Evolutionary conservation across 805 yeast species (phyloP), one percentile per base, ranked within the genome.

Genomic region (Danielia oregonensis): DNA sequence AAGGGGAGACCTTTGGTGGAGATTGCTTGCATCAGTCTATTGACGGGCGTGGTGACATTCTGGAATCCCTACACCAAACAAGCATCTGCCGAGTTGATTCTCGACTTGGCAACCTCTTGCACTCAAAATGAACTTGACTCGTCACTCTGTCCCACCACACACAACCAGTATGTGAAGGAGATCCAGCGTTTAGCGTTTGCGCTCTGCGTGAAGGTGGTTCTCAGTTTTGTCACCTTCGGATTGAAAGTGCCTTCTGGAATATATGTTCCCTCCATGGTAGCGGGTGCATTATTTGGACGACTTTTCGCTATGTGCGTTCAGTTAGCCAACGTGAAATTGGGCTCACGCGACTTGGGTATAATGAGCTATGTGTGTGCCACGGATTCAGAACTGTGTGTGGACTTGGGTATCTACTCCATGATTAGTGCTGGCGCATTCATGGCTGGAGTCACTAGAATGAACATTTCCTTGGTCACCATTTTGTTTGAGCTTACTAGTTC

Each of bases 221-320:
- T 76, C 19, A 85, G 89, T n/a, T 74, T 87, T 17, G 67, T 89
- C 7, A 82, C 97, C 0, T 91, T 91, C 57, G 96, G 96, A 3
- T 78, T 86, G 39, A 86, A 82, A 57, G 86, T 88, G 1, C 97
- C 97, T 0, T 93, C 96, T 16, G 97, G 97, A 12, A 86, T 89
- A 5, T 82, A 91, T 61, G 94, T 89, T 36, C 97, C 97, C 2
- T 84, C 95, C 2, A 86, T 91, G 94, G 87, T 95, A 0, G 82
- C 86, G 2, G 97, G 97, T 19, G 96, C 97, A 0, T 76, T 94
- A 0, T 82, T 85, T 58, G 82, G 82, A 2, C 49, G 81, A 8
- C 45, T 70, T 2, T 59, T 74, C 37, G 76, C 76, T 1, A 62
- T 71, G 54, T 22, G 50, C 4, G 46, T 74, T 12, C 70, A 73